Evolutionary conservation across 129 eudicot genomes (phyloP).

Genomic region (Lactuca saligna): DNA sequence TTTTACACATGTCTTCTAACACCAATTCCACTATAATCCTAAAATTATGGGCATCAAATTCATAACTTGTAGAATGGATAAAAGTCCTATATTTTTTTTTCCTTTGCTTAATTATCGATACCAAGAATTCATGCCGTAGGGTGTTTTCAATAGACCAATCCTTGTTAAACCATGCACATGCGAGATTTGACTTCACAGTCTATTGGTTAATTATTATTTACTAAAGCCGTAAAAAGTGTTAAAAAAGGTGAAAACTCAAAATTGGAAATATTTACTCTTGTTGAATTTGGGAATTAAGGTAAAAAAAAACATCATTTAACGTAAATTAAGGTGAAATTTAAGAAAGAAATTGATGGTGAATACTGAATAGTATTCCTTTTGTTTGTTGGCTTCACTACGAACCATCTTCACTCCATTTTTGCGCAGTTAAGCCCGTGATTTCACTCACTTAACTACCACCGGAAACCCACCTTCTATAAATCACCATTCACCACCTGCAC

Average conservation of each 20-base stretch:
- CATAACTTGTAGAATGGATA: neutral
- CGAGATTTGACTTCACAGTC: neutral
- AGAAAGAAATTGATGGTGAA: conserved; percentile 7
- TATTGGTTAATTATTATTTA: neutral
- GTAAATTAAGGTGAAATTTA: conserved; percentile 13
- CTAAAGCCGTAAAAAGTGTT: neutral
- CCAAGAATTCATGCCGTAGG: neutral
- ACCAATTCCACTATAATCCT: neutral
- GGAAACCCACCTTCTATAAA: conserved; percentile 27
- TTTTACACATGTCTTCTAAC: neutral
- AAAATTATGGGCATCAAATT: neutral
- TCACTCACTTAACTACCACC: conserved; percentile 27
- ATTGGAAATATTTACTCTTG: neutral
- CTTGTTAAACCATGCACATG: neutral
- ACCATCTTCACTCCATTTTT: conserved; percentile 25
- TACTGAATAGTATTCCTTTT: conserved; percentile 19
- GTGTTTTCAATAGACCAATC: neutral
- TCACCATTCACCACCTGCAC: conserved; percentile 3
- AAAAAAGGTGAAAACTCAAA: neutral
- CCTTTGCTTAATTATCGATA: neutral
- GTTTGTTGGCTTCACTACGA: conserved; percentile 14
- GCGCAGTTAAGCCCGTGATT: conserved; percentile 75
- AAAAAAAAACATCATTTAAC: neutral
- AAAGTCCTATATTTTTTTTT: neutral
- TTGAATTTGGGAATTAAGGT: neutral